Evolutionary conservation across 1,284 basidiomycete species (phyloP), one percentile per base, ranked within the genome.

Genomic region (Violaceomyces palustris): DNA sequence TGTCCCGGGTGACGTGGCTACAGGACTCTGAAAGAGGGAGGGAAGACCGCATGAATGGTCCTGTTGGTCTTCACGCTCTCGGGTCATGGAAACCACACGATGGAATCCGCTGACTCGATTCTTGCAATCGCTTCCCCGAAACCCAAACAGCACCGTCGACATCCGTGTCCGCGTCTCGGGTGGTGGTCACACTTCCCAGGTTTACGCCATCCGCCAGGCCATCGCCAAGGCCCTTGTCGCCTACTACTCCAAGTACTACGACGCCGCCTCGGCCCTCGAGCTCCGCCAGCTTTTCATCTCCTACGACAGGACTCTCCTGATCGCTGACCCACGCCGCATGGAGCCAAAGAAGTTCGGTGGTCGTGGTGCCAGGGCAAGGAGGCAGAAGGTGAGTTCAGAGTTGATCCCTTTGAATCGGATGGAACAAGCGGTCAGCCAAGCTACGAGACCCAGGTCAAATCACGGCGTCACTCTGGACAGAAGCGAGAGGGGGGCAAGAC

Each of bases 161-260:
- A 92, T 99, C 78, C 89, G 93, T 68, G 88, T 98, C 51, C 88
- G 92, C 48, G 94, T 96, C 66, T 93, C 92, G 78, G 94, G 94
- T 79, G 94, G 94, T 83, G 94, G 94, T 78, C 93, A 97, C 81
- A 92, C 90, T 59, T 96, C 93, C 54, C 94, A 98, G 78, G 82
- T 98, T 63, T 99, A 98, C 79, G 94, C 94, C 63, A 90, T 98
- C 77, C 90, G 94, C 68, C 94, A 99, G 80, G 94, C 94, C 38
- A 94, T 99, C 71, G 87, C 90, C 70, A 98, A 96, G 81, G 92
- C 93, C 53, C 78, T 98, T 61, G 88, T 99, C 72, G 94, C 93
- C 43, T 92, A 74, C 83, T 93, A 93, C 77, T 87, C 91, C 79
- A 98, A 98, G 80, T 94, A 96, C 82, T 82, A 92, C 77, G 94